phyloP scores from a whole-genome alignment of 495 filamentous ascomycete species.

The Extremus antarcticus region DNA sequence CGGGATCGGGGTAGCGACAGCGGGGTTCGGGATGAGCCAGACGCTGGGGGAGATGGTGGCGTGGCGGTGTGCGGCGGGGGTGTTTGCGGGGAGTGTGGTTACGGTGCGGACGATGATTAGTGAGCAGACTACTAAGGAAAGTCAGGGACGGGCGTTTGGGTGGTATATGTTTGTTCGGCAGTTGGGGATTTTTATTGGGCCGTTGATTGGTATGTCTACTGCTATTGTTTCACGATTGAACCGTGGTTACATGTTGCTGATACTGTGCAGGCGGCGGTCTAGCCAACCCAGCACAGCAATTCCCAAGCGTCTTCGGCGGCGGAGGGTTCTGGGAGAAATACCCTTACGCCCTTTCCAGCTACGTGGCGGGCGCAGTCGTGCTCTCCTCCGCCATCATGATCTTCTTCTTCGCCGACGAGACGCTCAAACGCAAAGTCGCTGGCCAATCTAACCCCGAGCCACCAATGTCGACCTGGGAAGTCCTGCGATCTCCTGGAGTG shows the following conservation, averaged over 20 bases:
- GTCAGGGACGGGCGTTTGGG: constrained; percentile 58
- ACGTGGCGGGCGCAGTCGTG: constrained; percentile 42
- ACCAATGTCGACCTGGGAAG: constrained; percentile 39
- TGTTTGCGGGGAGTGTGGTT: constrained; percentile 55
- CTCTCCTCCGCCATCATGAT: constrained; percentile 38
- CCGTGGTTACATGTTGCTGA: too few relatives aligned
- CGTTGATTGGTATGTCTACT: constrained; percentile 39
- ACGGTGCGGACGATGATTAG: constrained; percentile 62
- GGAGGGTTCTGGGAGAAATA: constrained; percentile 48
- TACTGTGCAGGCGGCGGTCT: constrained; percentile 40
- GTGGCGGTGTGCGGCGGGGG: constrained; percentile 52
- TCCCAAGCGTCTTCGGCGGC: constrained; percentile 42
- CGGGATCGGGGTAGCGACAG: constrained; percentile 46
- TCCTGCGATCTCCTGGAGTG: constrained; percentile 53
- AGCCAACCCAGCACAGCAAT: constrained; percentile 49
- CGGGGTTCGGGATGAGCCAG: constrained; percentile 51
- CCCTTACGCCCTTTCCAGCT: constrained; percentile 53
- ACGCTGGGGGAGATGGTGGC: constrained; percentile 56
- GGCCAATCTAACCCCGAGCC: constrained; percentile 23
- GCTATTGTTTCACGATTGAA: too few relatives aligned
- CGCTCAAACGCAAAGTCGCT: constrained; percentile 17
- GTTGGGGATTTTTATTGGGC: constrained; percentile 57
- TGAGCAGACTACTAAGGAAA: constrained; percentile 54
- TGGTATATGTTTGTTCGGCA: constrained; percentile 62
- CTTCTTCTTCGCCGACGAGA: constrained; percentile 46